Evolutionary conservation across 164 flowering plant species (phyloP).

Genomic region (Chimonanthus praecox): DNA sequence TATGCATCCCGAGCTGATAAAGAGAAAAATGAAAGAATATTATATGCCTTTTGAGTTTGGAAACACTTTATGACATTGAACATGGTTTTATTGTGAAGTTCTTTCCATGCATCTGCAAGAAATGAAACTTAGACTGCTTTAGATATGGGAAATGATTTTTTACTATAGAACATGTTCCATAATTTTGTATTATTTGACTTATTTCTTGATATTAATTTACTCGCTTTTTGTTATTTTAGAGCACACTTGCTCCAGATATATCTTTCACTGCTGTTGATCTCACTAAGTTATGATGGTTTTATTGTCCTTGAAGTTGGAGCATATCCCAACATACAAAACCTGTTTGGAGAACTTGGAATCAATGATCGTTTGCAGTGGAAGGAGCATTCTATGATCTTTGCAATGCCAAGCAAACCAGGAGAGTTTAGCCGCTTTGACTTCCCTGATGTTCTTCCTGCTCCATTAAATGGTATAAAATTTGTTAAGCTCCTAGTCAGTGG

Average conservation of each 20-base stretch:
- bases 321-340: conserved; percentile 90
- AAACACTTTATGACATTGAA: too few relatives aligned
- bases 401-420: conserved; percentile 96
- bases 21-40: too few relatives aligned
- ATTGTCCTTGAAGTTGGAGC: conserved; percentile 74
- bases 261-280: not conserved
- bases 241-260: not conserved
- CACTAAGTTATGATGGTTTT: not conserved
- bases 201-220: not conserved
- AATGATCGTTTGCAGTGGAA: conserved; percentile 97
- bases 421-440: conserved; percentile 97
- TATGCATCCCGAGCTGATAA: too few relatives aligned
- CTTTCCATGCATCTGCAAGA: too few relatives aligned
- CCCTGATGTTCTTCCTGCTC: conserved; percentile 83
- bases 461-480: conserved; percentile 67
- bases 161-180: not conserved
- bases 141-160: not conserved
- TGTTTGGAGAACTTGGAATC: conserved; percentile 94
- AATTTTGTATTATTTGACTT: not conserved
- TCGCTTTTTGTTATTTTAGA: not conserved
- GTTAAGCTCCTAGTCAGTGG: not conserved
- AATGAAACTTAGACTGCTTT: not conserved
- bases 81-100: too few relatives aligned
- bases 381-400: conserved; percentile 99
- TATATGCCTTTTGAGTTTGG: too few relatives aligned